Evolutionary conservation across 805 yeast species (phyloP).

Genomic region (Candida nonsorbophila): DNA sequence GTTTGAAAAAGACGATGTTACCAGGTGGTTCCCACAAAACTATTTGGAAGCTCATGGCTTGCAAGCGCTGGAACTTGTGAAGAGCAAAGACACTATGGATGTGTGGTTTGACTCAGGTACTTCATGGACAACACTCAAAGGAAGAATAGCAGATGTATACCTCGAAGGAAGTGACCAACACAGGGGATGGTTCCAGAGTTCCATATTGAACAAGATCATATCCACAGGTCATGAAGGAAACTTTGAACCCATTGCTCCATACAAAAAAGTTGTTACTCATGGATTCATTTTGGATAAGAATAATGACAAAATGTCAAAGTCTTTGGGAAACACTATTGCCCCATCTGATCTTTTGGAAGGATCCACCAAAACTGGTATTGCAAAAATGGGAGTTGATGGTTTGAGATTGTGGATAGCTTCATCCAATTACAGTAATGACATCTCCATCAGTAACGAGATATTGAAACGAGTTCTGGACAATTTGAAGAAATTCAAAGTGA

Average conservation of each 20-base stretch:
- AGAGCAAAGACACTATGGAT: constrained; percentile 92
- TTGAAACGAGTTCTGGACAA: constrained; percentile 74
- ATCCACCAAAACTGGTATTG: constrained; percentile 35
- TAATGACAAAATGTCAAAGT: constrained; percentile 90
- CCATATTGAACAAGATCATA: constrained; percentile 71
- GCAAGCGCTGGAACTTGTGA: constrained; percentile 42
- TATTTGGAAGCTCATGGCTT: constrained; percentile 17
- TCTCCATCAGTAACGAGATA: constrained; percentile 66
- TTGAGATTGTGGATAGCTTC: constrained; percentile 87
- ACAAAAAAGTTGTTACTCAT: constrained; percentile 74
- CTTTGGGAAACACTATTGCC: constrained; percentile 73
- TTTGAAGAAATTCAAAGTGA: constrained; percentile 74
- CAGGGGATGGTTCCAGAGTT: constrained; percentile 98
- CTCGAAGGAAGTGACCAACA: constrained; percentile 98
- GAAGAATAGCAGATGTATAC: constrained; percentile 66
- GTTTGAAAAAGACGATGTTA: constrained; percentile 56
- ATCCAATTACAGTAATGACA: constrained; percentile 78
- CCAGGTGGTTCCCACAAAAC: constrained; percentile 68
- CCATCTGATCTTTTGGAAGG: constrained; percentile 71
- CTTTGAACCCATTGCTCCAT: constrained; percentile 49
- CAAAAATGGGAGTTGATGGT: constrained; percentile 85
- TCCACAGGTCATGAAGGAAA: constrained; percentile 40
- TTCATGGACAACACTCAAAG: constrained; percentile 66
- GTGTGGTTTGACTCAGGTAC: constrained; percentile 99
- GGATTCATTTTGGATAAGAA: constrained; percentile 88